Percentiles rank a stretch among this genome's conserved stretches.
These are phyloP conservation scores for Termitomyces sp. DNA, from an alignment of 768 basidiomycete genomes.

Conservation along the genomic window DNA sequence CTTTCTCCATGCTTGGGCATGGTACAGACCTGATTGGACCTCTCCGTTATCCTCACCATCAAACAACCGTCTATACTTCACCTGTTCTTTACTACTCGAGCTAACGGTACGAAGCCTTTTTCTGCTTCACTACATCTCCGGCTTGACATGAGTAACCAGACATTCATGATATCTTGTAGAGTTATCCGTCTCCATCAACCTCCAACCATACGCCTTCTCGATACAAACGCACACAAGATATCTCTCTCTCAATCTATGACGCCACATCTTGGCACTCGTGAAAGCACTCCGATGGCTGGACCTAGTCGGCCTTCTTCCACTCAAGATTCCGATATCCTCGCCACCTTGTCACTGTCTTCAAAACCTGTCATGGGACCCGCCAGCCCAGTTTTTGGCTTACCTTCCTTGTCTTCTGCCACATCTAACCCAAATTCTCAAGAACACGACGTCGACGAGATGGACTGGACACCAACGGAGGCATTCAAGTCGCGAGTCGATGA, in stretches of 20 bases:
- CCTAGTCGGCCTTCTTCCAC: constrained; percentile 10
- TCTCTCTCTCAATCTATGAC: constrained; percentile 40
- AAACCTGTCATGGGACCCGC: constrained; percentile 47
- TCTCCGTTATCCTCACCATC: constrained; percentile 28
- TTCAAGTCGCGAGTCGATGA: constrained; percentile 21
- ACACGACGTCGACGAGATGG: constrained; percentile 41
- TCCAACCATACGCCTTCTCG: constrained; percentile 65
- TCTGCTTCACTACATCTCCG: not conserved
- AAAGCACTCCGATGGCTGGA: constrained; percentile 13
- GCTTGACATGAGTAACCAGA: constrained; percentile 29
- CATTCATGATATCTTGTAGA: constrained; percentile 43
- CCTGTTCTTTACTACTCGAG: constrained; percentile 43
- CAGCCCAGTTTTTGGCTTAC: constrained; percentile 64
- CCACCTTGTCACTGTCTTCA: constrained; percentile 59
- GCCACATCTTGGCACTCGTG: constrained; percentile 23
- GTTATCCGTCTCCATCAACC: constrained; percentile 63
- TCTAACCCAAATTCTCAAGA: constrained; percentile 20
- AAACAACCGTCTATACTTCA: constrained; percentile 41
- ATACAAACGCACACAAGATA: constrained; percentile 41
- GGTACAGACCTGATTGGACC: constrained; percentile 36
- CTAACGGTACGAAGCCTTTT: constrained; percentile 40
- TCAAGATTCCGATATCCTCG: constrained; percentile 53
- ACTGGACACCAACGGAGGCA: constrained; percentile 62
- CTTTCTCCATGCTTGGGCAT: constrained; percentile 35
- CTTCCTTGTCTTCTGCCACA: constrained; percentile 46